A percentile compares a stretch with the other conserved stretches of the same genome.
Evolutionary conservation across 257 asterid species (phyloP).

Genomic region (Solanum lycopersicoides): DNA sequence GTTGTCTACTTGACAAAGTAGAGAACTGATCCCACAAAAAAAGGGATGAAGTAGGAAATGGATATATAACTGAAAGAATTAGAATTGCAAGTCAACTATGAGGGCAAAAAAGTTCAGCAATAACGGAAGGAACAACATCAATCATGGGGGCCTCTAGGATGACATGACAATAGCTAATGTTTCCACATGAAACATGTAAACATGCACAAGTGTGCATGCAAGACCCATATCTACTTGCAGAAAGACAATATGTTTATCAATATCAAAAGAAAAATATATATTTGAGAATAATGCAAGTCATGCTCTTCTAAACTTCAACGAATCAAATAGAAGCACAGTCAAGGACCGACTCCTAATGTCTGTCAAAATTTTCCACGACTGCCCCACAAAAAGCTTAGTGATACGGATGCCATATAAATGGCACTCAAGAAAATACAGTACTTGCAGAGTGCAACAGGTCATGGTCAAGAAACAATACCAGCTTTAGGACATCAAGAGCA

Average conservation of each 20-base stretch:
- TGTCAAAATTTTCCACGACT: not conserved
- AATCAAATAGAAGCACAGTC: not conserved
- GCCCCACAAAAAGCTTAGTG: not conserved
- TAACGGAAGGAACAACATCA: not conserved
- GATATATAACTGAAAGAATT: not conserved
- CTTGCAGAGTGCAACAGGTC: not conserved
- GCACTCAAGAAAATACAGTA: not conserved
- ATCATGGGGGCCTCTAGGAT: not conserved
- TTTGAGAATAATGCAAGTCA: not conserved
- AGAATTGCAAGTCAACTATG: not conserved
- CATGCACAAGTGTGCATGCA: not conserved
- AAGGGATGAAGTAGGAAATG: not conserved
- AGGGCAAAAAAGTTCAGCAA: not conserved
- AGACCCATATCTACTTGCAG: not conserved
- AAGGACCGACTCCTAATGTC: not conserved
- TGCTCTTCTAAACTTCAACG: not conserved
- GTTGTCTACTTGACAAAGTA: not conserved
- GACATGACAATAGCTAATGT: not conserved
- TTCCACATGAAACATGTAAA: not conserved
- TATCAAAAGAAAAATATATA: not conserved
- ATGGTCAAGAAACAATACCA: slow-evolving; percentile 27
- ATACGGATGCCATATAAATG: not conserved
- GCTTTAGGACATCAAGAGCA: slow-evolving; percentile 93
- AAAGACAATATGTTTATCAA: not conserved
- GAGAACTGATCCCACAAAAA: not conserved